phyloP scores from a whole-genome alignment of 2,329 filamentous ascomycete genomes.

The Pseudonectria foliicola region DNA sequence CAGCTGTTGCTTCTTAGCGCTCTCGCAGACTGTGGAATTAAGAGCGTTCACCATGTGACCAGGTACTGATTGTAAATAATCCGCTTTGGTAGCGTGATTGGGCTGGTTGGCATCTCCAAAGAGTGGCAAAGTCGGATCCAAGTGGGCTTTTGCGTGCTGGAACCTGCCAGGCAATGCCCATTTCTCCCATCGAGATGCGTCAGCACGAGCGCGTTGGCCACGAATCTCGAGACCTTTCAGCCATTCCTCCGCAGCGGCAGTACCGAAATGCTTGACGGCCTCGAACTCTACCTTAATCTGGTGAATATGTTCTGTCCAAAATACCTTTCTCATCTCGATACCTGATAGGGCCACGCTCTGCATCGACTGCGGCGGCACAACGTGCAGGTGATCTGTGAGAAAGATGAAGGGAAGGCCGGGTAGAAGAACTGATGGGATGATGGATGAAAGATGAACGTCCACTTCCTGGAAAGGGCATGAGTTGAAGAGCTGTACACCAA shows the following conservation, averaged over 20 bases:
- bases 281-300: conserved; percentile 56
- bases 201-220: conserved; percentile 52
- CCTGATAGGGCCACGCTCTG: conserved; percentile 40
- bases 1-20: conserved; percentile 3
- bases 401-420: conserved; percentile 65
- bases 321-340: conserved; percentile 57
- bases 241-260: conserved; percentile 68
- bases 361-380: conserved; percentile 50
- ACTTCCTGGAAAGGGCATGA: conserved; percentile 51
- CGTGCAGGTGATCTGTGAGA: conserved; percentile 53
- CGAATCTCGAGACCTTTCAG: conserved; percentile 62
- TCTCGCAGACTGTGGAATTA: no score
- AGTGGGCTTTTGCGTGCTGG: conserved; percentile 26
- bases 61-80: no score
- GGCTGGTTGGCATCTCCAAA: conserved; percentile 1
- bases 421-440: conserved; percentile 53
- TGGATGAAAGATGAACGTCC: conserved; percentile 57
- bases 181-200: conserved; percentile 66
- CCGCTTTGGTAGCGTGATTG: not conserved
- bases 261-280: conserved; percentile 57
- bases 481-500: conserved; percentile 13
- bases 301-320: conserved; percentile 55
- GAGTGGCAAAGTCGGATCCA: conserved; percentile 1
- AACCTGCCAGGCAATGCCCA: conserved; percentile 51
- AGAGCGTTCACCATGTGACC: no score